These are phyloP conservation scores for Ambrosia hybrid DNA, from an alignment of 140 eudicot genomes.

Conservation along the genomic window DNA sequence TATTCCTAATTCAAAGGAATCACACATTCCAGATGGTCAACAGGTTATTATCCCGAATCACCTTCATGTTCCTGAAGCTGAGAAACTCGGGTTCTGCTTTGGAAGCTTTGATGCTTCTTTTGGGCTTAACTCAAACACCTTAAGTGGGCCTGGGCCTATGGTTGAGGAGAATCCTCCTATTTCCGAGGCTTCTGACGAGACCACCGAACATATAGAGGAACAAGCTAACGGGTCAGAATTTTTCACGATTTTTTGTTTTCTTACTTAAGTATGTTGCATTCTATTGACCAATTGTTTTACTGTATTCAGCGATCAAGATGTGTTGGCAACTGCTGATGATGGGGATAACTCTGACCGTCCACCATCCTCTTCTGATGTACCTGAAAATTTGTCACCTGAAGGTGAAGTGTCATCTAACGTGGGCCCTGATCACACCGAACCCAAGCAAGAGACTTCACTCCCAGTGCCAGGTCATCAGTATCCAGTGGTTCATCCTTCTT, in stretches of 20 bases:
- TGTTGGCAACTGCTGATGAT: slow-evolving; percentile 38
- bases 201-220: slow-evolving; percentile 47
- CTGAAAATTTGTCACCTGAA: slow-evolving; percentile 10
- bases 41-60: slow-evolving; percentile 88
- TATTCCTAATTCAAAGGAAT: slow-evolving; percentile 43
- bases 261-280: slow-evolving; percentile 2
- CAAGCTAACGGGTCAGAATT: slow-evolving; percentile 45
- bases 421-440: slow-evolving; percentile 45
- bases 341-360: slow-evolving; percentile 43
- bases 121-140: slow-evolving; percentile 34
- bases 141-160: slow-evolving; percentile 29
- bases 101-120: slow-evolving; percentile 91
- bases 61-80: slow-evolving; percentile 84
- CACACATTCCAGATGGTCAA: slow-evolving; percentile 49
- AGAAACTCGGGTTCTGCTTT: slow-evolving; percentile 73
- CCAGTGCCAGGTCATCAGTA: slow-evolving; percentile 51
- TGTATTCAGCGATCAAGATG: slow-evolving; percentile 50
- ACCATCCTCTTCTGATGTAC: slow-evolving; percentile 50
- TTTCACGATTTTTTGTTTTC: slow-evolving; percentile 9
- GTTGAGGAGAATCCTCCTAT: slow-evolving; percentile 37
- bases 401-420: slow-evolving; percentile 48
- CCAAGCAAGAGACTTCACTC: slow-evolving; percentile 48
- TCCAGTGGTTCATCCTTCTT: slow-evolving; percentile 52
- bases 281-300: slow-evolving; percentile 17
- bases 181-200: slow-evolving; percentile 57